A percentile compares a stretch with the other conserved stretches of the same genome.
Evolutionary conservation across 2,329 filamentous ascomycete species (phyloP).

Genomic region (Hypomyces perniciosus): DNA sequence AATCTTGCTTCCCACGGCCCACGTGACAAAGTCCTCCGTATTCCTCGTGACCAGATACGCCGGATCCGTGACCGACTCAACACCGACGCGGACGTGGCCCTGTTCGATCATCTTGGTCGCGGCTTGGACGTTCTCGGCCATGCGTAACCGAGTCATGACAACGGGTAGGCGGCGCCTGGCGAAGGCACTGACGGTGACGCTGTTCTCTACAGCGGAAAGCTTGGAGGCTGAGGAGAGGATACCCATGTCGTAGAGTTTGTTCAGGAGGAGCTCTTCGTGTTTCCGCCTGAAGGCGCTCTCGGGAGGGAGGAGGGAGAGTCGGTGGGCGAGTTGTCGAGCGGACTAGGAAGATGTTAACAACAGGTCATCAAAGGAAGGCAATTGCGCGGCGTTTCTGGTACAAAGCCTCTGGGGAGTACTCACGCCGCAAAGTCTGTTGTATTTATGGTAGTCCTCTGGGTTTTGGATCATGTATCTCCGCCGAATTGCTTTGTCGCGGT

Average conservation of each 20-base stretch:
- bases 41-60: conserved; percentile 83
- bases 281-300: conserved; percentile 72
- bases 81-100: conserved; percentile 86
- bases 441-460: conserved; percentile 72
- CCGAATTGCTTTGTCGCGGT: conserved; percentile 74
- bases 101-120: conserved; percentile 87
- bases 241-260: conserved; percentile 92
- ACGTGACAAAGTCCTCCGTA: conserved; percentile 95
- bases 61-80: conserved; percentile 82
- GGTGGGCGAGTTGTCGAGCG: conserved; percentile 85
- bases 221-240: conserved; percentile 71
- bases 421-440: conserved; percentile 62
- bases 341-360: conserved; percentile 42
- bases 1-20: conserved; percentile 94
- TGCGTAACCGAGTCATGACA: conserved; percentile 81
- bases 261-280: conserved; percentile 79
- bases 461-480: conserved; percentile 89
- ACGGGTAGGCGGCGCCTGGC: conserved; percentile 78
- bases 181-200: conserved; percentile 83
- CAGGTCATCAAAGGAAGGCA: not conserved
- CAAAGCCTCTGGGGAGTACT: not conserved
- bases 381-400: too few species aligned
- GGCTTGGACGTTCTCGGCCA: conserved; percentile 86
- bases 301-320: conserved; percentile 74
- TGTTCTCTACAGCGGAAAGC: conserved; percentile 78